Evolutionary conservation across 2,329 filamentous ascomycete species (phyloP).

Genomic region (Claviceps pusilla): DNA sequence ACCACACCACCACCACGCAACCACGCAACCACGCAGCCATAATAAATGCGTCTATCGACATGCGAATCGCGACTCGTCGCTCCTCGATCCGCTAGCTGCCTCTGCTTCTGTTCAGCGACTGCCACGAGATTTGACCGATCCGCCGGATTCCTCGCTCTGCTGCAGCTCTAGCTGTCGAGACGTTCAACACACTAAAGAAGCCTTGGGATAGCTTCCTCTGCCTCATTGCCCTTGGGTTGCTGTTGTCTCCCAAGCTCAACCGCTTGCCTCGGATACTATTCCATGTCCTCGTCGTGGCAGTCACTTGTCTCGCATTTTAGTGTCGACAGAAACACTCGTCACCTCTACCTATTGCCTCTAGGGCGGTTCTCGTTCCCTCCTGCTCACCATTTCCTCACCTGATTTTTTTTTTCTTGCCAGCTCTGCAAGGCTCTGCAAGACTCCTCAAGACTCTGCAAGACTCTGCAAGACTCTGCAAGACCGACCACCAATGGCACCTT

Average conservation of each 20-base stretch:
- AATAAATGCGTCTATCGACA: background rate
- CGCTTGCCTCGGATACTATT: background rate
- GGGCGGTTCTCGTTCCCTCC: background rate
- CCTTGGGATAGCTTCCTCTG: background rate
- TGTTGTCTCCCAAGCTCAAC: background rate
- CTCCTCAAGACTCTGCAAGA: too few relatives aligned
- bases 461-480: too few relatives aligned
- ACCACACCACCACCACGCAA: too few relatives aligned
- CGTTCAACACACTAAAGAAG: background rate
- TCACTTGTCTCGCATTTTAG: background rate
- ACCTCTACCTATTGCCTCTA: background rate
- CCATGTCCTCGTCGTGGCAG: background rate
- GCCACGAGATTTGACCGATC: conserved; percentile 6
- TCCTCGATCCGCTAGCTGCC: background rate
- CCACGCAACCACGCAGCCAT: too few relatives aligned
- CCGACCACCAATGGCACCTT: conserved; percentile 15
- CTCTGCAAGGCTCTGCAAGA: too few relatives aligned
- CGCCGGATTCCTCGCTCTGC: background rate
- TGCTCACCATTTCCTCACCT: background rate
- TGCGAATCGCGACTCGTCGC: background rate
- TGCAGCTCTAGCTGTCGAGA: background rate
- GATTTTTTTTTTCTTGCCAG: background rate
- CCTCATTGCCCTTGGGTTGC: background rate
- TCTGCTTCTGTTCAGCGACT: conserved; percentile 1
- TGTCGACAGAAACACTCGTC: background rate